A percentile compares a stretch with the other conserved stretches of the same genome.
These are phyloP conservation scores for Plasmodium adleri DNA, from an alignment of 169 alveolate genomes.

Conservation along the genomic window DNA sequence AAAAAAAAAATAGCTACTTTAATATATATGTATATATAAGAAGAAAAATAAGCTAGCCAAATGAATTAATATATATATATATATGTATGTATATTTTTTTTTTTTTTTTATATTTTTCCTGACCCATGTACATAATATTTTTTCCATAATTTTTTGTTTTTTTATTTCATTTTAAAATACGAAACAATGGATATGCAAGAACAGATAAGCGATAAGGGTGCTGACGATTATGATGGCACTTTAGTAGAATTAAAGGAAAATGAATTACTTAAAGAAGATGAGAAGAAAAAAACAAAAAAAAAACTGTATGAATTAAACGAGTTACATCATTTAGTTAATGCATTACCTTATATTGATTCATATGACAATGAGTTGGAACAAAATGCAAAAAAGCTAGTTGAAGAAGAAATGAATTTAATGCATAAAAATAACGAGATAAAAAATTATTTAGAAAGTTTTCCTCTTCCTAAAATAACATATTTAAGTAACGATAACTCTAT, in stretches of 20 bases:
- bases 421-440: constrained; percentile 29
- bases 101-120: too few species aligned
- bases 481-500: constrained; percentile 20
- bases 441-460: constrained; percentile 29
- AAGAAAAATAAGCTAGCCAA: too few species aligned
- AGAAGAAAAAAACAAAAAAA: constrained; percentile 1
- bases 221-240: constrained; percentile 3
- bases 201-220: background rate
- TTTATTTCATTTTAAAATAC: background rate
- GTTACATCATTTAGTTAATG: constrained; percentile 40
- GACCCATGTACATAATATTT: too few species aligned
- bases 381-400: constrained; percentile 43
- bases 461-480: constrained; percentile 11
- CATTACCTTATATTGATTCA: constrained; percentile 54
- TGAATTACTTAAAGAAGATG: background rate
- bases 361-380: constrained; percentile 49
- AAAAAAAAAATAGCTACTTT: background rate
- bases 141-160: too few species aligned
- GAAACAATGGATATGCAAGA: constrained; percentile 17
- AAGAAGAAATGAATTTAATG: constrained; percentile 70
- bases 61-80: too few species aligned
- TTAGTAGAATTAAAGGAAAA: constrained; percentile 3
- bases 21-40: too few species aligned
- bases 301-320: constrained; percentile 26
- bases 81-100: too few species aligned